Conservation (phyloP, 2,329 filamentous ascomycete genomes). For the Geoglossum cookeanum region DNA sequence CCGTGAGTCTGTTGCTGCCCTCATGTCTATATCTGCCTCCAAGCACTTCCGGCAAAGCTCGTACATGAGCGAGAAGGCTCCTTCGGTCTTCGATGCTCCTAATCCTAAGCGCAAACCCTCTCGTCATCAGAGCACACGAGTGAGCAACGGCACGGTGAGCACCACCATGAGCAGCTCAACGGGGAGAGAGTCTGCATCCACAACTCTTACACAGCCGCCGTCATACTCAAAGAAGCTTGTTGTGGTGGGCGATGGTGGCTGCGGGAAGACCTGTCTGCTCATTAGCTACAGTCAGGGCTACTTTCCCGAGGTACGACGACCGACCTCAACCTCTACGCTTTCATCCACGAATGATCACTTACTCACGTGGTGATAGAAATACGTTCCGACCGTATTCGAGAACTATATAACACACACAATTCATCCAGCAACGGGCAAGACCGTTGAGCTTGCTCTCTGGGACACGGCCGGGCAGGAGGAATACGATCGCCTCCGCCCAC, state of each 20-base stretch:
- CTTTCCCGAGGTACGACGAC: conserved; percentile 70
- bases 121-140: conserved; percentile 39
- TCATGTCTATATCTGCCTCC: conserved; percentile 29
- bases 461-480: conserved; percentile 97
- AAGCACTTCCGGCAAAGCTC: conserved; percentile 36
- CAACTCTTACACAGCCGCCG: conserved; percentile 75
- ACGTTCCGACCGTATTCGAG: conserved; percentile 96
- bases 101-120: conserved; percentile 26
- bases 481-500: conserved; percentile 84
- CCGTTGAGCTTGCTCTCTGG: conserved; percentile 91
- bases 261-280: conserved; percentile 93
- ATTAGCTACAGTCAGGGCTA: conserved; percentile 98
- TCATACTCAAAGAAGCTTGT: conserved; percentile 98
- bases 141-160: conserved; percentile 80
- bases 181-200: conserved; percentile 58
- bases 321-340: background rate
- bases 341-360: background rate
- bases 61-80: conserved; percentile 19
- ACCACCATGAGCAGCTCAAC: conserved; percentile 61
- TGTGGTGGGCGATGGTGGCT: conserved; percentile 92
- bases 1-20: conserved; percentile 8
- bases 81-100: conserved; percentile 22
- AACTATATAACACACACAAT: conserved; percentile 98
- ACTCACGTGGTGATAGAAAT: conserved; percentile 51
- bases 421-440: conserved; percentile 75